phyloP scores from a whole-genome alignment of 208 protist species.

The Acanthamoeba culbertsoni region DNA sequence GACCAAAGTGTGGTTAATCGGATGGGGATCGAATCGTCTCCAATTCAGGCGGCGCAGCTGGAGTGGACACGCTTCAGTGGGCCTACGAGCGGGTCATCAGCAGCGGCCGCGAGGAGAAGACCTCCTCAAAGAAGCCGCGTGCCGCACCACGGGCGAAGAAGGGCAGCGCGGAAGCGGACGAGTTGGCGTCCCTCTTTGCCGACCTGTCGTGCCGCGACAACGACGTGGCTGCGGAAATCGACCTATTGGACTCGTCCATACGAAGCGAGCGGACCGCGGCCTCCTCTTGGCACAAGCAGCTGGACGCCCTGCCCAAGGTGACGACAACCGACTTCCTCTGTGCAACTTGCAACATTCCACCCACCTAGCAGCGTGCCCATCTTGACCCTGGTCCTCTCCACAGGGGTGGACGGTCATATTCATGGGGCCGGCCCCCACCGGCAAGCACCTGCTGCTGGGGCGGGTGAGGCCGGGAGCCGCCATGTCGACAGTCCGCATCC shows the following conservation, averaged over 20 bases:
- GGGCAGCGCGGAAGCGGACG: neutral
- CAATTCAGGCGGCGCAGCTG: neutral
- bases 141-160: no score
- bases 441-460: conserved; percentile 14
- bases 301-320: conserved; percentile 23
- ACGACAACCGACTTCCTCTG: neutral
- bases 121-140: neutral
- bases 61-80: neutral
- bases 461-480: neutral
- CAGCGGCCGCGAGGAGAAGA: neutral
- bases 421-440: neutral
- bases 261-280: neutral
- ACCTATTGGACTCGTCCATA: neutral
- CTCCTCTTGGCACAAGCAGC: neutral
- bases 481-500: neutral
- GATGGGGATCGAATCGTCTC: no score
- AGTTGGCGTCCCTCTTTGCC: conserved; percentile 15
- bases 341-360: neutral
- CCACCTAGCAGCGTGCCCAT: neutral
- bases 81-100: neutral
- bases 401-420: neutral
- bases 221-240: neutral
- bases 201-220: neutral
- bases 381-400: neutral
- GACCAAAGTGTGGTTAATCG: no score